These are phyloP conservation scores for Yamadazyma triangularis DNA, from an alignment of 1,139 yeast genomes.

Conservation along the genomic window DNA sequence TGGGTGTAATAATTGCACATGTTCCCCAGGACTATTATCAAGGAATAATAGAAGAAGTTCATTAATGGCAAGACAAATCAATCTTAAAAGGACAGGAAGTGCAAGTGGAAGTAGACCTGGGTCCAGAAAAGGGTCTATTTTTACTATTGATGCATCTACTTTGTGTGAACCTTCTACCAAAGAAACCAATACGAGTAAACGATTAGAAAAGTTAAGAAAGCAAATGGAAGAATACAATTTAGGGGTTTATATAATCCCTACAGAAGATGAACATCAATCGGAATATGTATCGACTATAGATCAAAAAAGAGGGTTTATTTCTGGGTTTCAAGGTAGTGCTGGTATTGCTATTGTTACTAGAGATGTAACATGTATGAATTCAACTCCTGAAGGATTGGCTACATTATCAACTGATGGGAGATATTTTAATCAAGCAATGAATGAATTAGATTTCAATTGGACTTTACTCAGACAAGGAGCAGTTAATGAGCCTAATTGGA, in stretches of 20 bases:
- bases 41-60: constrained; percentile 57
- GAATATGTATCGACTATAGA: constrained; percentile 82
- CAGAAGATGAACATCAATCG: constrained; percentile 92
- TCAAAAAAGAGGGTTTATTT: constrained; percentile 78
- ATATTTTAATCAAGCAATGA: constrained; percentile 84
- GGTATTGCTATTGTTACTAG: constrained; percentile 87
- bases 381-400: constrained; percentile 62
- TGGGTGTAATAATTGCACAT: constrained; percentile 70
- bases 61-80: constrained; percentile 45
- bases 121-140: constrained; percentile 45
- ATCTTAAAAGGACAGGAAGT: constrained; percentile 29
- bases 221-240: constrained; percentile 62
- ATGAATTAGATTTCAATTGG: constrained; percentile 91
- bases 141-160: constrained; percentile 43
- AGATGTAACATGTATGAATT: constrained; percentile 57
- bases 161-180: constrained; percentile 42
- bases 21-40: constrained; percentile 75
- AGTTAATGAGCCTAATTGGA: constrained; percentile 77
- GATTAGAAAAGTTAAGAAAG: constrained; percentile 60
- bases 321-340: constrained; percentile 93
- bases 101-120: constrained; percentile 21
- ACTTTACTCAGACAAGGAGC: constrained; percentile 74
- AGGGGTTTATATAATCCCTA: constrained; percentile 79
- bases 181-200: constrained; percentile 52
- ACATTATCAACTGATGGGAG: constrained; percentile 92